A percentile compares a stretch with the other conserved stretches of the same genome.
Evolutionary conservation across 352 stramenopile genomes (phyloP).

Genomic region (Phytophthora tubulina): DNA sequence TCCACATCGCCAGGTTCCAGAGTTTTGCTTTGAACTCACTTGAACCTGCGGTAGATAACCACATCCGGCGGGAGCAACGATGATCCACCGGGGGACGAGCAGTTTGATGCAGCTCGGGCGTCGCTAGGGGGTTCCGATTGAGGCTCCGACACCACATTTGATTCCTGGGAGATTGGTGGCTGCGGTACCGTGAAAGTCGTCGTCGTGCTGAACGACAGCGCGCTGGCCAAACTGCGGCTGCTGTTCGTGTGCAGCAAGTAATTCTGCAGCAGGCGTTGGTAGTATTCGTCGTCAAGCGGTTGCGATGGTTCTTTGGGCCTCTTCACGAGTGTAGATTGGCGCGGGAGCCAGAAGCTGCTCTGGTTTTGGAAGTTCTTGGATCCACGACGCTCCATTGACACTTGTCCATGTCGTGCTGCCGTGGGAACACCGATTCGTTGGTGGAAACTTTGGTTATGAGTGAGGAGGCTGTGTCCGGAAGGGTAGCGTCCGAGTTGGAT

Average conservation of each 20-base stretch:
- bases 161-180: conserved; percentile 40
- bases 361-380: conserved; percentile 34
- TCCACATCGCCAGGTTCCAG: conserved; percentile 10
- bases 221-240: conserved; percentile 48
- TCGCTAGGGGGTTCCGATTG: conserved; percentile 36
- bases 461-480: conserved; percentile 40
- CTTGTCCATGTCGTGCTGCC: conserved; percentile 15
- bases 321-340: conserved; percentile 36
- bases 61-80: conserved; percentile 25
- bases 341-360: conserved; percentile 42
- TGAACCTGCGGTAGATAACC: conserved; percentile 34
- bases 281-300: conserved; percentile 74
- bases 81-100: conserved; percentile 18
- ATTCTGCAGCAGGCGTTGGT: conserved; percentile 66
- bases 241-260: conserved; percentile 71
- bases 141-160: conserved; percentile 34
- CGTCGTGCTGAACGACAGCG: conserved; percentile 52
- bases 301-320: conserved; percentile 28
- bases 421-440: conserved; percentile 23
- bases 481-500: conserved; percentile 41
- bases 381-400: conserved; percentile 23
- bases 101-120: conserved; percentile 27
- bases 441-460: conserved; percentile 43
- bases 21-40: conserved; percentile 21
- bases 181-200: conserved; percentile 13